Evolutionary conservation across 257 asterid species (phyloP).

Genomic region (Solanum neorickii): DNA sequence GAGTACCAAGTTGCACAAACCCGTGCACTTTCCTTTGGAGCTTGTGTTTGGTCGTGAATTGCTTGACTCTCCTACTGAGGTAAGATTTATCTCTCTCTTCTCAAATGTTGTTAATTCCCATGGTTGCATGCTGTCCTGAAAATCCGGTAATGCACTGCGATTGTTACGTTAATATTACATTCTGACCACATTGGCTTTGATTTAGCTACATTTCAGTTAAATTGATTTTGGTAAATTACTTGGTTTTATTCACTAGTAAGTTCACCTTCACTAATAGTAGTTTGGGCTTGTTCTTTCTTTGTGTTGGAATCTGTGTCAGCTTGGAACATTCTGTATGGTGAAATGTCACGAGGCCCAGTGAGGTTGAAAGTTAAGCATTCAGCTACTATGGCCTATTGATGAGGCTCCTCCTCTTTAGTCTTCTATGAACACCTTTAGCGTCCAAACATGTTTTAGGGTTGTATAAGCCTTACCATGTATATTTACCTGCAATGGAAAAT

Average conservation of each 20-base stretch:
- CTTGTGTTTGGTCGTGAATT: conserved; percentile 57
- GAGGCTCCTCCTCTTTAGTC: not conserved
- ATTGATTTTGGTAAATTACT: not conserved
- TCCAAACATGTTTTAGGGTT: not conserved
- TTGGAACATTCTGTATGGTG: not conserved
- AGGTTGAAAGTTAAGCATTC: not conserved
- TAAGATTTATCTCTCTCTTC: conserved; percentile 8
- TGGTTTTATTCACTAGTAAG: not conserved
- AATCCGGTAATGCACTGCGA: not conserved
- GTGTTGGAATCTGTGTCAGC: not conserved
- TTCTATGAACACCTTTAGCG: not conserved
- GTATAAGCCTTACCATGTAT: not conserved
- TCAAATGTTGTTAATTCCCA: not conserved
- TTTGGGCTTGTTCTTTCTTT: not conserved
- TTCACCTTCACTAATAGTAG: not conserved
- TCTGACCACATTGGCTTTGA: not conserved
- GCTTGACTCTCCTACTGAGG: conserved; percentile 64
- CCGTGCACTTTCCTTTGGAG: conserved; percentile 68
- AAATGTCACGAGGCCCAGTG: not conserved
- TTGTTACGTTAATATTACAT: not conserved
- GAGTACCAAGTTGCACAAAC: conserved; percentile 64
- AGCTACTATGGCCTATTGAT: not conserved
- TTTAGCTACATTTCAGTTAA: not conserved
- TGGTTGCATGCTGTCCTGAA: not conserved
- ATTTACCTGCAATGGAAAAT: not conserved